Percentiles rank a stretch among this genome's conserved stretches.
phyloP scores from a whole-genome alignment of 176 grass and related monocot species.

The Phragmites australis region DNA sequence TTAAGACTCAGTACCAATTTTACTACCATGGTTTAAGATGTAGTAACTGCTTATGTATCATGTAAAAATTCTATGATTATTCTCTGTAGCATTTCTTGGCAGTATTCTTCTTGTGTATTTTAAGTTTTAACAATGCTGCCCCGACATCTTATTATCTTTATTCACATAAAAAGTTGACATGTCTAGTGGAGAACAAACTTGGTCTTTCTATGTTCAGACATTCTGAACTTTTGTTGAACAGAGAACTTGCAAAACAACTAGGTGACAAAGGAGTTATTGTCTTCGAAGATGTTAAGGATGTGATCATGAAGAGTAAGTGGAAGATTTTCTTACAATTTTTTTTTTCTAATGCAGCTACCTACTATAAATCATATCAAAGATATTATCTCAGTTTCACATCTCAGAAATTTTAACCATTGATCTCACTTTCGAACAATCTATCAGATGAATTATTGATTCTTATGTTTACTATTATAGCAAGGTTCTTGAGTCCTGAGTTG shows the following conservation, averaged over 20 bases:
- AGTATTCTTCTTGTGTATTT: background rate
- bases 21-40: background rate
- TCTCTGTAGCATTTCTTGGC: background rate
- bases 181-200: background rate
- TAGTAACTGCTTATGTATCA: background rate
- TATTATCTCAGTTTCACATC: background rate
- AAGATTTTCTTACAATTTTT: background rate
- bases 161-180: background rate
- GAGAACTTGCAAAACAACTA: conserved; percentile 81
- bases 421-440: background rate
- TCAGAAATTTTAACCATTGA: background rate
- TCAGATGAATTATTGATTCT: background rate
- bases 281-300: conserved; percentile 76
- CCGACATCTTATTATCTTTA: background rate
- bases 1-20: conserved; percentile 2
- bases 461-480: background rate
- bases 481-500: background rate
- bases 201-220: background rate
- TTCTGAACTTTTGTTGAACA: conserved; percentile 44
- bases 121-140: background rate
- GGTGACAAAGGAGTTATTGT: conserved; percentile 69
- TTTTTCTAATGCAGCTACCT: background rate
- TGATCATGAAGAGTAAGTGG: conserved; percentile 82
- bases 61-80: background rate
- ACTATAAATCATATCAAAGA: background rate